Evolutionary conservation across 768 basidiomycete genomes (phyloP).

Genomic region (Leccinum disarticulatum): DNA sequence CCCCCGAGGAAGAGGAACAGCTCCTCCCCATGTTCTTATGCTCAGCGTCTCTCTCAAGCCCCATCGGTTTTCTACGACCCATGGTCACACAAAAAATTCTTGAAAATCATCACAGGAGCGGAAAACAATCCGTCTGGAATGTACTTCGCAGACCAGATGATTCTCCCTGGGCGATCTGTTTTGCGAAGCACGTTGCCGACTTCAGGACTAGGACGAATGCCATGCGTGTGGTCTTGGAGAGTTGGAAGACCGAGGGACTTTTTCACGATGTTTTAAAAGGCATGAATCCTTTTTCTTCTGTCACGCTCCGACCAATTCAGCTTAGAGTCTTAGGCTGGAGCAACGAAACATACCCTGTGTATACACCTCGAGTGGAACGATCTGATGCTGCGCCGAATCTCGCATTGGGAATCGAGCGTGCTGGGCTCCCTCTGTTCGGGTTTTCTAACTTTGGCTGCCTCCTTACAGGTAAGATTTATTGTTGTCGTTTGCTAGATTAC

Average conservation of each 20-base stretch:
- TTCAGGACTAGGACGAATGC: constrained; percentile 15
- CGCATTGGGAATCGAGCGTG: constrained; percentile 43
- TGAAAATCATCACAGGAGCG: constrained; percentile 4
- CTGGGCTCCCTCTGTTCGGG: constrained; percentile 45
- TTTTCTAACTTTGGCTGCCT: constrained; percentile 45
- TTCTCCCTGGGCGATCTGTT: constrained; percentile 22
- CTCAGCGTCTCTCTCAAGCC: constrained; percentile 9
- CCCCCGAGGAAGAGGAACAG: constrained; percentile 16
- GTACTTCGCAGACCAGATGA: constrained; percentile 15
- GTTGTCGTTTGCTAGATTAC: neutral
- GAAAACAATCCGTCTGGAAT: constrained; percentile 17
- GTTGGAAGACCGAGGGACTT: constrained; percentile 17
- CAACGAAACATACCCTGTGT: constrained; percentile 27
- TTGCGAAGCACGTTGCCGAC: constrained; percentile 19
- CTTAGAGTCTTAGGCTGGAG: constrained; percentile 20
- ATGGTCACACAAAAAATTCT: constrained; percentile 15
- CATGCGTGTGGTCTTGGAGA: constrained; percentile 10
- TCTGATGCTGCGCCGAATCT: constrained; percentile 1
- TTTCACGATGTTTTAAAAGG: constrained; percentile 26
- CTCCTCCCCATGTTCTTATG: constrained; percentile 23
- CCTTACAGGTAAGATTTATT: constrained; percentile 34
- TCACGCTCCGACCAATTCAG: neutral
- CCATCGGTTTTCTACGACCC: constrained; percentile 23
- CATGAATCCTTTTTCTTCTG: neutral
- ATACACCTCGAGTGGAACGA: constrained; percentile 17